Percentiles rank a stretch among this genome's conserved stretches.
Conservation (phyloP, 495 filamentous ascomycete genomes). For the Trichoderma parareesei region DNA sequence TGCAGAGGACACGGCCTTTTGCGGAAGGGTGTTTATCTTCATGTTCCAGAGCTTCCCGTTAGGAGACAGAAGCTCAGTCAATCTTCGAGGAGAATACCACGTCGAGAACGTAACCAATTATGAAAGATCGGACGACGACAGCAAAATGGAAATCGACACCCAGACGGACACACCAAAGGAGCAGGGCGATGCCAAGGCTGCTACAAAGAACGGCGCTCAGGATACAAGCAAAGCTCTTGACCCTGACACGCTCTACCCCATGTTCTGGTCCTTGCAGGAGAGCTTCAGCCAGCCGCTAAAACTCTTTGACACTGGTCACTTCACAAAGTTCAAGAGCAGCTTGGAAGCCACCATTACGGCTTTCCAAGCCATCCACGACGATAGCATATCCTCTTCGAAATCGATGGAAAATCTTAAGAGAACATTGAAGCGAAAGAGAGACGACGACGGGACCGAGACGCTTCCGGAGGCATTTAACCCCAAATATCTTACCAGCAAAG, state of each 20-base stretch:
- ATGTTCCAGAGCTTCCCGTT: constrained; percentile 95
- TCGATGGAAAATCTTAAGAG: constrained; percentile 51
- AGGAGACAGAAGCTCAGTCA: constrained; percentile 93
- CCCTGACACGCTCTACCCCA: constrained; percentile 69
- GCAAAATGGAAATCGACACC: constrained; percentile 48
- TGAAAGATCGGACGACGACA: constrained; percentile 45
- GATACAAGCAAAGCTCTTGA: constrained; percentile 42
- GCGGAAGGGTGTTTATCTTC: constrained; percentile 93
- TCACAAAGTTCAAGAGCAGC: constrained; percentile 67
- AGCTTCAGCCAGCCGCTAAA: constrained; percentile 84
- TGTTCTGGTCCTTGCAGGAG: constrained; percentile 90
- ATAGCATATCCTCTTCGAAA: constrained; percentile 39
- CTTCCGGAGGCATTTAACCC: constrained; percentile 81
- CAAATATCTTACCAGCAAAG: constrained; percentile 90
- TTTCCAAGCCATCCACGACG: constrained; percentile 72
- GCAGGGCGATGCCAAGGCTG: constrained; percentile 29
- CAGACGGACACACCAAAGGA: constrained; percentile 27
- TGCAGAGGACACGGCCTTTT: constrained; percentile 94
- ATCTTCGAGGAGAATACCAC: constrained; percentile 92
- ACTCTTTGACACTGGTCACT: constrained; percentile 62
- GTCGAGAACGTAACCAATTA: constrained; percentile 88
- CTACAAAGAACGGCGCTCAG: constrained; percentile 42
- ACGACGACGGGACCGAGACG: constrained; percentile 47
- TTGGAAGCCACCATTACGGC: constrained; percentile 70
- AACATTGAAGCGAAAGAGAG: constrained; percentile 66